Evolutionary conservation across 2,329 filamentous ascomycete species (phyloP).

Genomic region (Aspergillus floridensis): DNA sequence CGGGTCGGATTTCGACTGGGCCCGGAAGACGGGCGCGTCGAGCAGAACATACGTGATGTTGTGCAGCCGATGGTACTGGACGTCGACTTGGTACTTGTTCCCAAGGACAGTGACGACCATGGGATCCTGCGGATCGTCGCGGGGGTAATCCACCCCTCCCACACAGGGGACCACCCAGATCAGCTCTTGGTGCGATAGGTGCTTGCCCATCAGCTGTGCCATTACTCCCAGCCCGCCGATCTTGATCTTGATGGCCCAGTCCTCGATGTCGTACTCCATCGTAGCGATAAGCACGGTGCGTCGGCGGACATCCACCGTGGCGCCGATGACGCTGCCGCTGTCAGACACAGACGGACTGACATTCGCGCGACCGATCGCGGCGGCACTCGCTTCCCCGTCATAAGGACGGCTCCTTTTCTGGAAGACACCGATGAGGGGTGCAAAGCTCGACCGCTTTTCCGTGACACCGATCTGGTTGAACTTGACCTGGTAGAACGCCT

Average conservation of each 20-base stretch:
- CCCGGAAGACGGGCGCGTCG: conserved; percentile 63
- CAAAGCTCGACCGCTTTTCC: conserved; percentile 36
- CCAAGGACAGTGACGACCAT: conserved; percentile 62
- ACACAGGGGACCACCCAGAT: conserved; percentile 63
- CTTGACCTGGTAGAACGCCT: conserved; percentile 61
- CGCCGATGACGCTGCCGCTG: conserved; percentile 27
- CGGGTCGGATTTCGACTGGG: conserved; percentile 60
- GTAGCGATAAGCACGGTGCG: conserved; percentile 64
- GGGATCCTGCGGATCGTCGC: conserved; percentile 56
- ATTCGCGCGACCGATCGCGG: neutral
- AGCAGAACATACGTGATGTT: conserved; percentile 68
- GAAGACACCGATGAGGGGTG: neutral
- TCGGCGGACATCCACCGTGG: conserved; percentile 26
- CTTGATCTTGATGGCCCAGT: conserved; percentile 68
- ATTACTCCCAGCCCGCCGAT: conserved; percentile 68
- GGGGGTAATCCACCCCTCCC: conserved; percentile 61
- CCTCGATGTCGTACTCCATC: conserved; percentile 69
- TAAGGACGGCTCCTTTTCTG: neutral
- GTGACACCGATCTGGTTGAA: conserved; percentile 57
- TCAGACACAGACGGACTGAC: conserved; percentile 27
- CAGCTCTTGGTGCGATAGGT: conserved; percentile 61
- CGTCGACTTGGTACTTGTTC: conserved; percentile 58
- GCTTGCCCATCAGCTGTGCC: conserved; percentile 66
- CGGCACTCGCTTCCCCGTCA: neutral
- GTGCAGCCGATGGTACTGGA: conserved; percentile 60